Base-by-base conservation (phyloP, 1,284 basidiomycete species). In the Irpex lacteus region DNA sequence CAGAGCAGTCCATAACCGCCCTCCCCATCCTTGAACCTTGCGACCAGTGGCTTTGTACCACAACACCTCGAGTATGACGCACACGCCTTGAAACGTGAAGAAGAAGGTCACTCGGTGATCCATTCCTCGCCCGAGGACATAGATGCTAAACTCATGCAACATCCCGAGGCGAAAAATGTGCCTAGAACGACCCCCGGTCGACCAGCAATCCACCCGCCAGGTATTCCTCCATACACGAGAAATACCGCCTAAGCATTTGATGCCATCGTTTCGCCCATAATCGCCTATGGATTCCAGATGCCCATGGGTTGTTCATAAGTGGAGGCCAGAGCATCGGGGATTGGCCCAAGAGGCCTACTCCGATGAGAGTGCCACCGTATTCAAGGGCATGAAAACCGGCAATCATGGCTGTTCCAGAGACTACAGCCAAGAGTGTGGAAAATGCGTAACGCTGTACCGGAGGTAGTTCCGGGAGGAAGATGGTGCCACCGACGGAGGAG, bases 191-290 rank as follows among this genome's bases (percentile, higher is more conserved):
- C 81, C 2, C 89, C 90, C 1, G 84, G 21, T 52, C 82, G 69
- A 13, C 84, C 86, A 0, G 78, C 26, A 9, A 90, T 63, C 79
- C 80, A 81, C 63, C 78, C 74, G 11, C 86, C 85, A 0, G 85
- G 83, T 64, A 84, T 85, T 3, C 90, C 91, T 2, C 91, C 91
- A 53, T 81, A 84, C 2, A 90, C 78, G 49, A 91, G 74, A 73
- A 92, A 91, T 0, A 85, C 88, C 85, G 83, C 19, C 90, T 82
- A 18, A 93, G 77, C 1, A 85, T 71, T 71, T 93, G 91, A 69
- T 93, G 91, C 91, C 91, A 93, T 32, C 84, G 80, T 66, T 80
- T 83, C 0, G 86, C 81, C 91, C 91, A 93, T 66, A 85, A 36
- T 79, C 77, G 71, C 90, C 87, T 70, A 93, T 77, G 0, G 89